Conservation (phyloP, 2,329 filamentous ascomycete genomes). For the Claviceps quebecensis region DNA sequence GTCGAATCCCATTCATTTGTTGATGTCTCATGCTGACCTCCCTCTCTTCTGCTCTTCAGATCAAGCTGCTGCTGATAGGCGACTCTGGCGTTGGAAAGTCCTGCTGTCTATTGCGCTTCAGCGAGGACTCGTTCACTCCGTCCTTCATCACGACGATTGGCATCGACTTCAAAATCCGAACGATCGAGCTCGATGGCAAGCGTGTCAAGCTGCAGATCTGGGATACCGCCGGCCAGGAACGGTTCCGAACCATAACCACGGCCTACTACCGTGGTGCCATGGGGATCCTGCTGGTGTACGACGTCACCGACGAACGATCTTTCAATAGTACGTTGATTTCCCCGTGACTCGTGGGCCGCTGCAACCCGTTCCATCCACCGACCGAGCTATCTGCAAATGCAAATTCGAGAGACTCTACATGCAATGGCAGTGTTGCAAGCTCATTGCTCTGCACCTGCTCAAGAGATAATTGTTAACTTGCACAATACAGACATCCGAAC, state of each 20-base stretch:
- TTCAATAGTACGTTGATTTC: conserved; percentile 64
- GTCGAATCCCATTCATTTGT: not conserved
- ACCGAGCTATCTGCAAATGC: not conserved
- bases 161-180: conserved; percentile 99
- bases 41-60: conserved; percentile 36
- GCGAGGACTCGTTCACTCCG: conserved; percentile 92
- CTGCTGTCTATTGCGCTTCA: conserved; percentile 91
- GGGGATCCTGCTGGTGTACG: conserved; percentile 95
- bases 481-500: conserved; percentile 72
- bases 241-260: conserved; percentile 96
- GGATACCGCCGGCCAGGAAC: conserved; percentile 97
- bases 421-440: not conserved
- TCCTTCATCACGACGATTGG: conserved; percentile 99
- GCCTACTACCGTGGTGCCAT: conserved; percentile 98
- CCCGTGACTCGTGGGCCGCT: not conserved
- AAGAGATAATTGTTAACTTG: not conserved
- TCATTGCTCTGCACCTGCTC: not conserved
- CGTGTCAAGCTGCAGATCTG: conserved; percentile 98
- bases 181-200: conserved; percentile 97
- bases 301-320: conserved; percentile 91
- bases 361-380: not conserved
- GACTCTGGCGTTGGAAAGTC: conserved; percentile 96
- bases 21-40: conserved; percentile 2
- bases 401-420: not conserved
- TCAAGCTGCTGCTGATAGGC: conserved; percentile 92